phyloP scores from a whole-genome alignment of 2,329 filamentous ascomycete species.

The Neurospora crassa region DNA sequence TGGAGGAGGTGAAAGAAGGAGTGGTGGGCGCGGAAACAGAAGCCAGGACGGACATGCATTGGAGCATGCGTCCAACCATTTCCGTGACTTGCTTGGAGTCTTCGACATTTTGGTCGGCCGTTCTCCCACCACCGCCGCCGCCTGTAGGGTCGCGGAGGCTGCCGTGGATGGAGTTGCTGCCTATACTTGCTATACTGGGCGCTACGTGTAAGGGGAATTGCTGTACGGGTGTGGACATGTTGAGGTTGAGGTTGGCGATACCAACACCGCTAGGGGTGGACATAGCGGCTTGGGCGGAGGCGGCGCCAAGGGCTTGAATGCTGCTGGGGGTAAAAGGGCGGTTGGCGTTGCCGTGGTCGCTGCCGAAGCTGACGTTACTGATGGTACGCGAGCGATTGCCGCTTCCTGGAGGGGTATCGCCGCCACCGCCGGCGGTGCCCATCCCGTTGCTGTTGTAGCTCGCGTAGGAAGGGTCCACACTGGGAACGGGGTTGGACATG shows the following conservation, averaged over 20 bases:
- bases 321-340: constrained; percentile 42
- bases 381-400: constrained; percentile 68
- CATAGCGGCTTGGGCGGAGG: constrained; percentile 8
- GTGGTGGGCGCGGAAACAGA: constrained; percentile 36
- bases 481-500: constrained; percentile 35
- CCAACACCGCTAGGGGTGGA: constrained; percentile 18
- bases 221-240: constrained; percentile 6
- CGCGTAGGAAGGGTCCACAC: constrained; percentile 60
- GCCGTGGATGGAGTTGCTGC: constrained; percentile 11
- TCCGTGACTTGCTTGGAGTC: constrained; percentile 78
- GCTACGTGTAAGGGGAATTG: constrained; percentile 2
- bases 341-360: constrained; percentile 30
- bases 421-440: constrained; percentile 53
- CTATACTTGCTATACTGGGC: constrained; percentile 15
- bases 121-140: background rate
- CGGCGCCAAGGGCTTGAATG: constrained; percentile 23
- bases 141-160: constrained; percentile 33
- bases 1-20: background rate
- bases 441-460: constrained; percentile 74
- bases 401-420: constrained; percentile 41
- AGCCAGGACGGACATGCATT: constrained; percentile 87
- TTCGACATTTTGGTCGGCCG: constrained; percentile 42
- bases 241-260: constrained; percentile 4
- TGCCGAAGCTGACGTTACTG: constrained; percentile 67
- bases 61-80: constrained; percentile 88